Base-by-base conservation (phyloP, 108 stramenopile species). In the Cyclostephanos invisitatus region DNA sequence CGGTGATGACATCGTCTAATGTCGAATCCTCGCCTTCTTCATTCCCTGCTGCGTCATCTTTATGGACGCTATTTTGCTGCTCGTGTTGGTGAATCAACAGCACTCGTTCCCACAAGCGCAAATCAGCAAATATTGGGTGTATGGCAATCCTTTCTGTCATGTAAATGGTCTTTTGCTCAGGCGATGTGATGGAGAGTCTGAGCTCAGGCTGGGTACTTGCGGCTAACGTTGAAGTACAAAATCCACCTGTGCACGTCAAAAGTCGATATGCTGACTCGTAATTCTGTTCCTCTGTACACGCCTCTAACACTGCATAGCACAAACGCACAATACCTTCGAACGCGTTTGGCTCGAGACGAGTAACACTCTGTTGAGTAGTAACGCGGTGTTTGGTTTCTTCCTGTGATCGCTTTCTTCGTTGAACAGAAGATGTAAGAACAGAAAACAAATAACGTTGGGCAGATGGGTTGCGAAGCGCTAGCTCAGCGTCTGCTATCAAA, bases 101-200 rank as follows among this genome's bases (percentile, higher is more conserved):
- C 2, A 90, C 91, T 57, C 75, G 67, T 56, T 89, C 86, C 93
- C 93, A 95, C 10, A 95, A 74, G n/a, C 82, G 73, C 20, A 92
- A 65, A 60, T 92, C 87, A 40, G 88, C 88, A 77, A 87, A 95
- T 35, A 95, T 87, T 14, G 89, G 89, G 67, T 95, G 93, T 38
- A 77, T 56, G 28, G 84, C 87, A 29, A 95, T 83, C 61, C 82
- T 78, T 9, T 86, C 85, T 6, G 93, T 92, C 89, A 95, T 87
- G 38, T 90, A 84, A 21, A 83, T 73, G 3, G 85, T 82, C 15
- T 75, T 81, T 37, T 64, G 57, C 60, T 83, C 74, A 37, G 51
- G 38, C 60, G 20, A 68, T 67, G 32, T 70, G 42, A 32, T 44
- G 72, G 40, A 40, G 40, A 40, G 40, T 11, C 40, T 40, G 40